Evolutionary conservation across 805 yeast genomes (phyloP), one percentile per base, ranked within the genome.

Genomic region (Starmerella geochares): DNA sequence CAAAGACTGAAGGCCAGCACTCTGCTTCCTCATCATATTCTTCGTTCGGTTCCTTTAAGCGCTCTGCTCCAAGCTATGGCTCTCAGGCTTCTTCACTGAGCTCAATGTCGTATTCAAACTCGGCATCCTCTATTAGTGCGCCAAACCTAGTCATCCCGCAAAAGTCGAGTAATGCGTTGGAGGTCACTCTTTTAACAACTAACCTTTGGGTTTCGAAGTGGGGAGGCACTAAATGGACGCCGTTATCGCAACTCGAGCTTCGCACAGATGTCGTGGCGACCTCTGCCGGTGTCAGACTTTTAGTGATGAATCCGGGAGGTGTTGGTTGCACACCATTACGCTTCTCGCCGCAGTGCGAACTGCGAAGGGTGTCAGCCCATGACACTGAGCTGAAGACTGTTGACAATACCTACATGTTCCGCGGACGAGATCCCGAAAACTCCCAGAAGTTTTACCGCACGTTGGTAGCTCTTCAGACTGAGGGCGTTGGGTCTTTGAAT

Each of bases 201-300:
- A 43, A 47, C 25, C 37, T 60, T 44, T 60, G 63, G 63, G 58
- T 58, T 3, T 60, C 63, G 10, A 50, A 49, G 10, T 60, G 63
- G 63, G 44, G 45, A 2, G 42, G 33, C 16, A 44, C 49, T 25
- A 49, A 54, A 13, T 60, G 63, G 63, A 51, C 51, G 9, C 63
- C 63, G 13, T 49, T 60, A 14, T 57, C 60, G 7, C 63, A 60
- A 44, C 55, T 45, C 20, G 62, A 59, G 53, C 51, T 60, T 20
- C 41, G 38, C 21, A 56, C 57, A 5, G 61, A 59, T 31, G 42
- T 60, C 11, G 35, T 36, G 4, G 52, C 51, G 4, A 23, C 31
- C 10, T 50, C 48, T 25, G 25, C 49, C 19, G 28, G 31, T 3
- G 28, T 46, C 2, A 37, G 46, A 6, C 21, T 51, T 14, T 21